Conservation (phyloP, 352 stramenopile species). For the Globisporangium heterothallicum region DNA sequence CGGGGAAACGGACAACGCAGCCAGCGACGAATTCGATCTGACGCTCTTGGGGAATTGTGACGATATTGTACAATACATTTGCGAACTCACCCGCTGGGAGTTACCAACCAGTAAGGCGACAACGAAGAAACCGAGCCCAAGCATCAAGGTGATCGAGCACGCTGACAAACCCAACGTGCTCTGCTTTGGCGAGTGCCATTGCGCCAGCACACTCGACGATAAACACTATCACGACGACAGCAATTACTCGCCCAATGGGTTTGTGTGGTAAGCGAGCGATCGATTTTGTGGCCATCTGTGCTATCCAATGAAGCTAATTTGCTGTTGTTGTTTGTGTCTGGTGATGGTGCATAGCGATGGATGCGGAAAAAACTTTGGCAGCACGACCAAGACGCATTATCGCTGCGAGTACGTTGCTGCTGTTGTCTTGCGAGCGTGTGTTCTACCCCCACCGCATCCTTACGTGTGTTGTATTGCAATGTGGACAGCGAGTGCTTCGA, state of each 20-base stretch:
- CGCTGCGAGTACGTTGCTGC: conserved; percentile 14
- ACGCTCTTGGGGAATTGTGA: conserved; percentile 81
- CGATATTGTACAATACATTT: conserved; percentile 66
- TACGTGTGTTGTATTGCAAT: neutral
- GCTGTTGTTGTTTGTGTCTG: neutral
- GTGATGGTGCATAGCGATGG: conserved; percentile 6
- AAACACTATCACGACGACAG: conserved; percentile 13
- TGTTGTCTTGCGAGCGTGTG: conserved; percentile 1
- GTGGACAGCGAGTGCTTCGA: conserved; percentile 26
- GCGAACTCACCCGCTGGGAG: conserved; percentile 45
- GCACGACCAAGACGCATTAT: conserved; percentile 6
- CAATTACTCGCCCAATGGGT: neutral
- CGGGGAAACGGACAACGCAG: conserved; percentile 24
- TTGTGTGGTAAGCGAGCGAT: conserved; percentile 14
- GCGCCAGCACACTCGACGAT: conserved; percentile 13
- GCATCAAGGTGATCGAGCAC: conserved; percentile 22
- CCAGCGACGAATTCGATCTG: conserved; percentile 56
- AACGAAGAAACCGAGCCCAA: neutral
- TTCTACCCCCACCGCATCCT: too few species aligned
- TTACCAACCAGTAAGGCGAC: conserved; percentile 16
- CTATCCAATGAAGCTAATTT: neutral
- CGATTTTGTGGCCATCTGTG: too few species aligned
- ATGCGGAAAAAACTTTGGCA: conserved; percentile 4
- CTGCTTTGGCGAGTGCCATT: conserved; percentile 34
- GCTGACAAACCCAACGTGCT: conserved; percentile 17